Conservation (phyloP, 2,329 filamentous ascomycete species). For the Tolypocladium album region DNA sequence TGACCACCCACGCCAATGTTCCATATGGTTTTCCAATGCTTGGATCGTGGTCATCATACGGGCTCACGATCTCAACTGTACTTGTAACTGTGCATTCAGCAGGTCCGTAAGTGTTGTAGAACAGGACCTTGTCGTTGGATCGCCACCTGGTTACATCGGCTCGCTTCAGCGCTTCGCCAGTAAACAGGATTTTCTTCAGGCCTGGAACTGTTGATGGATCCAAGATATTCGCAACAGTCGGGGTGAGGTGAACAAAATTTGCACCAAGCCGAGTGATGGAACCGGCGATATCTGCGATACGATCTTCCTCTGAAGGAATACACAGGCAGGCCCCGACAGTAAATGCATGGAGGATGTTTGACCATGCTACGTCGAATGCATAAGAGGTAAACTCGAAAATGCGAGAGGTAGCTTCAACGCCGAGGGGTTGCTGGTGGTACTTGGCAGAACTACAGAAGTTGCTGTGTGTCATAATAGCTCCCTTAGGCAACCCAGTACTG, state of each 20-base stretch:
- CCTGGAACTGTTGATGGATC: background rate
- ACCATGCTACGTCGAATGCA: background rate
- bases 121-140: background rate
- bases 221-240: background rate
- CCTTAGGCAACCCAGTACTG: background rate
- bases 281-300: background rate
- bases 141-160: background rate
- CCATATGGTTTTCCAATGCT: background rate
- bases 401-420: background rate
- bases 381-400: background rate
- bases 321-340: background rate
- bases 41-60: background rate
- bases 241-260: background rate
- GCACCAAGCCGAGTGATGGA: background rate
- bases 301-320: background rate
- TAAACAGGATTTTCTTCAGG: background rate
- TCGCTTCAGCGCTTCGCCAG: background rate
- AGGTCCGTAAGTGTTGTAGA: background rate
- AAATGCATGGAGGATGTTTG: background rate
- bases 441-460: background rate
- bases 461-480: background rate
- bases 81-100: background rate
- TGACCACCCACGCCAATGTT: background rate
- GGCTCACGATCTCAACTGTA: background rate
- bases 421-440: background rate